These are phyloP conservation scores for Pestalotiopsis sp. DNA, from an alignment of 2,329 filamentous ascomycete species.

Conservation along the genomic window DNA sequence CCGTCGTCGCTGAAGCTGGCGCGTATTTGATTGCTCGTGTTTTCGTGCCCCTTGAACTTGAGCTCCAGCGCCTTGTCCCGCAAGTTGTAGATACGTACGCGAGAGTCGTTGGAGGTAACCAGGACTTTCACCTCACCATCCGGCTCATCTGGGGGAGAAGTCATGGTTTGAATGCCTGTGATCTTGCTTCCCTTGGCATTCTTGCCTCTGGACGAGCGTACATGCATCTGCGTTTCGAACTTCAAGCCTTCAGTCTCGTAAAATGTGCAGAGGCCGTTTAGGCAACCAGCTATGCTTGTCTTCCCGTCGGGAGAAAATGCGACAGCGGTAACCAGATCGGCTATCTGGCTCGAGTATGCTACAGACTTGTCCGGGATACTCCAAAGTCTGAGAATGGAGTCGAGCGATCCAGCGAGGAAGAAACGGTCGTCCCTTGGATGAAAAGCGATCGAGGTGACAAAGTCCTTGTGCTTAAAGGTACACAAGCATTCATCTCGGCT, in stretches of 20 bases:
- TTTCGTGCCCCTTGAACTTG: constrained; percentile 92
- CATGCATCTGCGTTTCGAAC: constrained; percentile 82
- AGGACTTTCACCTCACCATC: constrained; percentile 78
- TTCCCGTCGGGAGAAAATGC: constrained; percentile 92
- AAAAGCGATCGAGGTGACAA: constrained; percentile 93
- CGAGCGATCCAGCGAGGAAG: constrained; percentile 90
- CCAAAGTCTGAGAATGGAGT: constrained; percentile 88
- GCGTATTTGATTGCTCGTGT: constrained; percentile 86
- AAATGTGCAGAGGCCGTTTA: constrained; percentile 85
- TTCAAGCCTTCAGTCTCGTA: constrained; percentile 92
- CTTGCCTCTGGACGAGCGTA: constrained; percentile 88
- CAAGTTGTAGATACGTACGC: constrained; percentile 86
- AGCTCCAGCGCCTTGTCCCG: constrained; percentile 82
- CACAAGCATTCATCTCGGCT: constrained; percentile 84
- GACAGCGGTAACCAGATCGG: constrained; percentile 92
- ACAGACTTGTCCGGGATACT: constrained; percentile 97
- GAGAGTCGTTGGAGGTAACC: constrained; percentile 93
- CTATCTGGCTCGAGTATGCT: constrained; percentile 75
- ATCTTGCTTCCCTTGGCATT: constrained; percentile 98
- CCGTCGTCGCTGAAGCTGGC: constrained; percentile 88
- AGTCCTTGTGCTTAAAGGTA: constrained; percentile 92
- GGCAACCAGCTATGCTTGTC: constrained; percentile 82
- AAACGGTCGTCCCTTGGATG: constrained; percentile 95
- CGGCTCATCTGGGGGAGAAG: constrained; percentile 50
- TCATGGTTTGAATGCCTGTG: constrained; percentile 83